Evolutionary conservation across 345 rosid genomes (phyloP).

Genomic region (Luvunga scandens): DNA sequence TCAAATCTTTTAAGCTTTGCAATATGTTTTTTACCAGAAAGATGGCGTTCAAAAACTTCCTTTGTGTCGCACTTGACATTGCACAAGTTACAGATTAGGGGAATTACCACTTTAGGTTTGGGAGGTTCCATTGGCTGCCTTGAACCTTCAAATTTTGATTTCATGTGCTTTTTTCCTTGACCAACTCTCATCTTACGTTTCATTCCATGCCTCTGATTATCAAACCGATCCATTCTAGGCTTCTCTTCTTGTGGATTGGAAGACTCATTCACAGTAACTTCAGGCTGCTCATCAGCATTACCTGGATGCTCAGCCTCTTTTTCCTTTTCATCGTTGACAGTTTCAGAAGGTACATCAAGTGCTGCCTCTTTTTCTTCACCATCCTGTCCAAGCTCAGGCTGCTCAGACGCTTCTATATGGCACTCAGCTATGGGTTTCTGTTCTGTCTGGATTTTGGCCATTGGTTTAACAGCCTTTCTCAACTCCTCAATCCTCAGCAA

Average conservation of each 20-base stretch:
- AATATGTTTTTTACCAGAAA: constrained; percentile 39
- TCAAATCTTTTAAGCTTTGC: constrained; percentile 33
- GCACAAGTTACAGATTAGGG: constrained; percentile 36
- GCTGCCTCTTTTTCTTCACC: constrained; percentile 1
- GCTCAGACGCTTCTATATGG: constrained; percentile 9
- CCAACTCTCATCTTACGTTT: constrained; percentile 30
- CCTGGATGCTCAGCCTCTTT: neutral
- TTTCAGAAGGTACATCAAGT: neutral
- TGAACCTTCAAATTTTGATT: constrained; percentile 18
- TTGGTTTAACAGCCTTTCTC: constrained; percentile 18
- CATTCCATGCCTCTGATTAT: constrained; percentile 18
- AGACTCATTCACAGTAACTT: neutral
- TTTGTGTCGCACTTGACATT: constrained; percentile 35
- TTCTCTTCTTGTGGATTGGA: constrained; percentile 12
- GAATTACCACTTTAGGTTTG: constrained; percentile 29
- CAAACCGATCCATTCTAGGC: neutral
- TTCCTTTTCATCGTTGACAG: constrained; percentile 7
- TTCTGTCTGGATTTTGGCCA: neutral
- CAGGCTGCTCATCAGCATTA: neutral
- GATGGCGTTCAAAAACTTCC: constrained; percentile 34
- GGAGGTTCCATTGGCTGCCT: constrained; percentile 17
- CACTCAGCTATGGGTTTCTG: constrained; percentile 10
- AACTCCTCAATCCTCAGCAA: constrained; percentile 22
- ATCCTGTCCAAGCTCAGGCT: constrained; percentile 8
- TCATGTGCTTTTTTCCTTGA: constrained; percentile 18